These are phyloP conservation scores for Boeremia exigua DNA, from an alignment of 2,329 filamentous ascomycete species.

Conservation along the genomic window DNA sequence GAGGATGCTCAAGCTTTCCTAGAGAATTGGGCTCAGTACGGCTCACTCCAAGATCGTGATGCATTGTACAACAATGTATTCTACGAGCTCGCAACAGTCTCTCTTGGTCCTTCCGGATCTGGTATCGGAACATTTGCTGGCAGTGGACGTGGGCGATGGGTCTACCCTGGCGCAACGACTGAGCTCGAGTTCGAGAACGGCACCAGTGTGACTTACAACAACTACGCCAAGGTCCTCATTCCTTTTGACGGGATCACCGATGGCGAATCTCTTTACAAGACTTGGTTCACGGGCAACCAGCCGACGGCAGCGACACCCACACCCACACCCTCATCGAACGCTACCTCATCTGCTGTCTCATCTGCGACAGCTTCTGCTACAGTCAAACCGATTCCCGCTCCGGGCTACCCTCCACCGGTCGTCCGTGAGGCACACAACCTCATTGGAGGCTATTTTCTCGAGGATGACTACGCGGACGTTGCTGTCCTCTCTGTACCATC, in stretches of 20 bases:
- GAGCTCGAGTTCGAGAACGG: constrained; percentile 56
- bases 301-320: constrained; percentile 28
- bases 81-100: constrained; percentile 53
- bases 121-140: constrained; percentile 55
- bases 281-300: constrained; percentile 39
- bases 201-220: constrained; percentile 48
- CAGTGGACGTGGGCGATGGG: constrained; percentile 49
- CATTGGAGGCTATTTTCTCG: constrained; percentile 57
- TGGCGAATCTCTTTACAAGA: constrained; percentile 51
- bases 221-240: constrained; percentile 53
- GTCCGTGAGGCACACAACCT: constrained; percentile 50
- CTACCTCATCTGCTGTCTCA: constrained; percentile 14
- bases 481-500: constrained; percentile 54
- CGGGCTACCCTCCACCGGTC: constrained; percentile 55
- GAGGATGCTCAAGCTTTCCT: constrained; percentile 59
- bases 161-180: constrained; percentile 53
- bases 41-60: constrained; percentile 62
- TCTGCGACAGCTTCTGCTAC: constrained; percentile 27
- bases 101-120: constrained; percentile 48
- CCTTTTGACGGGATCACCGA: constrained; percentile 51
- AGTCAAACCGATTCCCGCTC: constrained; percentile 39
- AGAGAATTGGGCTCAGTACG: constrained; percentile 55
- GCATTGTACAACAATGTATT: constrained; percentile 62
- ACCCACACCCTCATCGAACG: constrained; percentile 22
- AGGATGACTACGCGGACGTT: constrained; percentile 53